Conservation (phyloP, 495 filamentous ascomycete species). For the Neurospora tetraspora region DNA sequence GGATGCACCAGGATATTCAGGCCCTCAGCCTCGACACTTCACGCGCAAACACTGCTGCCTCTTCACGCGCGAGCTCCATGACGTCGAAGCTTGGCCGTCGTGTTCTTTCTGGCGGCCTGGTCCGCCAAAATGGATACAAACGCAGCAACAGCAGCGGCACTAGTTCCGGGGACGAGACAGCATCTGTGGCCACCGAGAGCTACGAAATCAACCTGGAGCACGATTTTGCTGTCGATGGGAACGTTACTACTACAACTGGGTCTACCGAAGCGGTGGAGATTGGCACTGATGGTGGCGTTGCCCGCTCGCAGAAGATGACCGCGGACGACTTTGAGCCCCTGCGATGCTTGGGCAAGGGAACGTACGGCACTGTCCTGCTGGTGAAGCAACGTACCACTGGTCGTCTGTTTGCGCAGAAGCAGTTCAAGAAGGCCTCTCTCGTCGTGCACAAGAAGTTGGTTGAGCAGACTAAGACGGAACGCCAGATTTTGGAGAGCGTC, state of each 20-base stretch:
- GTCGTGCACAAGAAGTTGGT: slow-evolving; percentile 86
- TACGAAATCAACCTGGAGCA: slow-evolving; percentile 85
- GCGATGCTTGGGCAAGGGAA: slow-evolving; percentile 94
- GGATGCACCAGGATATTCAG: slow-evolving; percentile 58
- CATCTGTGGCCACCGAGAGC: slow-evolving; percentile 40
- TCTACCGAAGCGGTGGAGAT: slow-evolving; percentile 45
- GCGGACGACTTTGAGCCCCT: slow-evolving; percentile 82
- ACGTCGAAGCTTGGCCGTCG: slow-evolving; percentile 29
- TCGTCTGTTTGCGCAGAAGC: slow-evolving; percentile 92
- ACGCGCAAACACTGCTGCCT: slow-evolving; percentile 23
- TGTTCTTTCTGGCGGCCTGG: not conserved
- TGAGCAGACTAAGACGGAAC: slow-evolving; percentile 95
- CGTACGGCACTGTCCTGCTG: slow-evolving; percentile 85
- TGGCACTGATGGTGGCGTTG: slow-evolving; percentile 28
- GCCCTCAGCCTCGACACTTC: slow-evolving; percentile 46
- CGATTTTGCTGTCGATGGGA: slow-evolving; percentile 52
- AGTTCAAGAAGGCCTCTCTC: slow-evolving; percentile 91
- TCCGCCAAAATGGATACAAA: slow-evolving; percentile 18
- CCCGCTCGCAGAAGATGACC: slow-evolving; percentile 66
- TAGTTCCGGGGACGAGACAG: slow-evolving; percentile 32
- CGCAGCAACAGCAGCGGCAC: slow-evolving; percentile 18
- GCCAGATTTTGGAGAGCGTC: slow-evolving; percentile 85
- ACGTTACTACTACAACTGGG: not conserved
- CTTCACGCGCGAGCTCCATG: slow-evolving; percentile 35
- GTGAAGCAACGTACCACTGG: slow-evolving; percentile 83